Evolutionary conservation across 257 asterid genomes (phyloP).

Genomic region (Anisodus acutangulus): DNA sequence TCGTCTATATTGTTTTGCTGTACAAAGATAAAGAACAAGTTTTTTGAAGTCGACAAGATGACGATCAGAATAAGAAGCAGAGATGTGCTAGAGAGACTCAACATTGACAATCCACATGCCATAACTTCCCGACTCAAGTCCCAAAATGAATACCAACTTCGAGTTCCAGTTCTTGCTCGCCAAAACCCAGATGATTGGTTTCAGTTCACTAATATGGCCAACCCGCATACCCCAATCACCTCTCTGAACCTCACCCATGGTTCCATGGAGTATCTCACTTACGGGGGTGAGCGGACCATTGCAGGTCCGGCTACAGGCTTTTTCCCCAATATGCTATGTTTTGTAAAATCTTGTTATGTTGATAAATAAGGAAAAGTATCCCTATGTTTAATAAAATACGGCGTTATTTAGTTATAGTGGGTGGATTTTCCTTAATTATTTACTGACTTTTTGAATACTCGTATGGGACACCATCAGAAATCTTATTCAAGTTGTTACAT

Average conservation of each 20-base stretch:
- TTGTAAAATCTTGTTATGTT: too few species aligned
- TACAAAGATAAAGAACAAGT: not conserved
- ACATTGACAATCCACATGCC: conserved; percentile 63
- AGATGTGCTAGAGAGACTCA: conserved; percentile 90
- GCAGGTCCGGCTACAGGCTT: conserved; percentile 55
- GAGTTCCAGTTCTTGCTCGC: conserved; percentile 76
- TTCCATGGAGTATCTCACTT: conserved; percentile 75
- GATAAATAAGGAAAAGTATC: too few species aligned
- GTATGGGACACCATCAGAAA: not conserved
- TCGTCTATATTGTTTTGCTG: not conserved
- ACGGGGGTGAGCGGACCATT: conserved; percentile 85
- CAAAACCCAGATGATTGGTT: conserved; percentile 62
- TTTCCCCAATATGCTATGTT: too few species aligned
- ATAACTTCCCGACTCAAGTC: conserved; percentile 70
- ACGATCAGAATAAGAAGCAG: conserved; percentile 98
- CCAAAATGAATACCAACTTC: conserved; percentile 73
- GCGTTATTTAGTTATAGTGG: too few species aligned
- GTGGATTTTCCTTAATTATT: too few species aligned
- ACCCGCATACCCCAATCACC: conserved; percentile 53
- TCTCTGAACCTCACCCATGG: conserved; percentile 70
- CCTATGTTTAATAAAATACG: too few species aligned
- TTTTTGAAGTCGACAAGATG: conserved; percentile 47
- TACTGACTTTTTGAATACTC: too few species aligned
- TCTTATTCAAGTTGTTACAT: not conserved
- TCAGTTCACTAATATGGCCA: conserved; percentile 70